Percentiles rank a stretch among this genome's conserved stretches.
phyloP scores from a whole-genome alignment of 345 rosid species.

The Carallia brachiata region DNA sequence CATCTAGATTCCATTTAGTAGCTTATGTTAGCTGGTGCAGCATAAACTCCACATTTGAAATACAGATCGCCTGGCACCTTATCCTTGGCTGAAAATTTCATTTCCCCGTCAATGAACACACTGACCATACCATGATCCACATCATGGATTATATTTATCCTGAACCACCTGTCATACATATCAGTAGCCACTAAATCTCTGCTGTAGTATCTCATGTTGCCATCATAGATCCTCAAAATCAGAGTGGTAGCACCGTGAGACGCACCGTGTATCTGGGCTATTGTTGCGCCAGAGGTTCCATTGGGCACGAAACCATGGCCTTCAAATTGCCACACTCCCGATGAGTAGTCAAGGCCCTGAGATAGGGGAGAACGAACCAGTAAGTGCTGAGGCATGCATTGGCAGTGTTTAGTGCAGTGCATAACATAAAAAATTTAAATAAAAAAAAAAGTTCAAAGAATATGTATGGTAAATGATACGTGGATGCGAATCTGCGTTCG shows the following conservation, averaged over 20 bases:
- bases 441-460: background rate
- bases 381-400: no score
- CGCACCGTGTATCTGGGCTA: constrained; percentile 37
- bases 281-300: constrained; percentile 38
- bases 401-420: no score
- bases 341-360: constrained; percentile 38
- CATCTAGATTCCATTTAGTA: constrained; percentile 41
- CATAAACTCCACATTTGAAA: constrained; percentile 41
- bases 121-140: constrained; percentile 32
- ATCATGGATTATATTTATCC: constrained; percentile 37
- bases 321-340: constrained; percentile 47
- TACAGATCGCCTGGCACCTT: constrained; percentile 25
- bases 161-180: constrained; percentile 40
- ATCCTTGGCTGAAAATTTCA: constrained; percentile 9
- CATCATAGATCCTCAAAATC: constrained; percentile 33
- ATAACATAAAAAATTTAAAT: no score
- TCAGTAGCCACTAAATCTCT: constrained; percentile 8
- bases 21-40: constrained; percentile 19
- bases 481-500: constrained; percentile 36
- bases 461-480: constrained; percentile 6
- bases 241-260: constrained; percentile 27
- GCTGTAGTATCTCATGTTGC: constrained; percentile 33
- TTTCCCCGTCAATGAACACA: constrained; percentile 26
- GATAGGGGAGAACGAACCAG: background rate
- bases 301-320: constrained; percentile 42